These are phyloP conservation scores for Aspergillus sp. DNA, from an alignment of 2,329 filamentous ascomycete genomes.

Conservation along the genomic window DNA sequence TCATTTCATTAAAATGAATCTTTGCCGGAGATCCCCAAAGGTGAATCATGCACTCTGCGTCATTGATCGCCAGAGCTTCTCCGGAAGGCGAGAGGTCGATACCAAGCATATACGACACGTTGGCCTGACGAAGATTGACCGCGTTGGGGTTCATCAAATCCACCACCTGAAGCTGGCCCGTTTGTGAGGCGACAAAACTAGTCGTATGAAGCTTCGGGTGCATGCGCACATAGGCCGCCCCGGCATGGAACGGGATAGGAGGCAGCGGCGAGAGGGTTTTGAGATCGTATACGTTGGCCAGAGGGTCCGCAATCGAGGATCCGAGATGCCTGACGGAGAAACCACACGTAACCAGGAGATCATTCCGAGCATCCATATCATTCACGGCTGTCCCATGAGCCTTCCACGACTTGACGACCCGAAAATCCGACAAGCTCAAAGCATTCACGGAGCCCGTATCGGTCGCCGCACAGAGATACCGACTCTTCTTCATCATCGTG, in stretches of 20 bases:
- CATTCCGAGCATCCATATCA: constrained; percentile 95
- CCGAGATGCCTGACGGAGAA: constrained; percentile 81
- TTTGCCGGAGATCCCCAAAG: constrained; percentile 87
- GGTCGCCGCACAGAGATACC: constrained; percentile 90
- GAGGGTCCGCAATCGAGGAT: constrained; percentile 80
- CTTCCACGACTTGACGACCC: constrained; percentile 82
- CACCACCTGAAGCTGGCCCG: constrained; percentile 90
- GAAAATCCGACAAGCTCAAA: constrained; percentile 75
- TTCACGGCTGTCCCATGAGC: constrained; percentile 86
- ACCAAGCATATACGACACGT: constrained; percentile 72
- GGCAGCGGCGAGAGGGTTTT: constrained; percentile 85
- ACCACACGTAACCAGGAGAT: constrained; percentile 93
- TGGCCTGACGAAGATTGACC: constrained; percentile 79
- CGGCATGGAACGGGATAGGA: constrained; percentile 87
- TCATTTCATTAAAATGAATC: constrained; percentile 80
- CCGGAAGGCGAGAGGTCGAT: constrained; percentile 87
- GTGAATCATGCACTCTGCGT: constrained; percentile 75
- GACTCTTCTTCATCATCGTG: constrained; percentile 83
- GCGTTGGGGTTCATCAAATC: constrained; percentile 93
- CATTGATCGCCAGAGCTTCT: constrained; percentile 78
- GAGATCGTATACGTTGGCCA: constrained; percentile 93
- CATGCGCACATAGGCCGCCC: constrained; percentile 93
- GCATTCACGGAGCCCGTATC: constrained; percentile 80
- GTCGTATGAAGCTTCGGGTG: constrained; percentile 95
- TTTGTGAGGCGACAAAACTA: constrained; percentile 87